Percentiles rank a stretch among this genome's conserved stretches.
These are phyloP conservation scores for Alternaria tenuissima DNA, from an alignment of 2,329 filamentous ascomycete species.

Conservation along the genomic window DNA sequence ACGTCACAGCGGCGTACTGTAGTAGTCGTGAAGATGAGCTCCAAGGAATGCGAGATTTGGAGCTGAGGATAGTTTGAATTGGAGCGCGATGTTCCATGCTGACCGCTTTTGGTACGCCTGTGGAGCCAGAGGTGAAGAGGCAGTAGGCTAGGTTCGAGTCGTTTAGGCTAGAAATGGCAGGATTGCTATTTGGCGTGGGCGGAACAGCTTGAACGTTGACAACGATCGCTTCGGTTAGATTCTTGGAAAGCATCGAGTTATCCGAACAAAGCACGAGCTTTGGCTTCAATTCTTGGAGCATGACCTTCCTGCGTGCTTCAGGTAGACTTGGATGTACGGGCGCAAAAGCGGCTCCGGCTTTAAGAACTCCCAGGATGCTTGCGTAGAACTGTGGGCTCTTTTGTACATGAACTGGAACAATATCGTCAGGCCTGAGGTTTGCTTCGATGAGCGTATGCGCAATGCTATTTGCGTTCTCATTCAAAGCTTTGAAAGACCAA, in stretches of 20 bases:
- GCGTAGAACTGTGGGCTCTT: constrained; percentile 50
- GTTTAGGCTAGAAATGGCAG: constrained; percentile 33
- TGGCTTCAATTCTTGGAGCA: constrained; percentile 46
- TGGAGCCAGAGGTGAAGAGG: constrained; percentile 56
- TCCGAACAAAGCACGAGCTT: constrained; percentile 38
- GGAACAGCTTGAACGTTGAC: constrained; percentile 29
- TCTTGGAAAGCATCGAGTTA: not conserved
- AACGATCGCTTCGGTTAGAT: constrained; percentile 7
- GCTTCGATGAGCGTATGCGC: constrained; percentile 39
- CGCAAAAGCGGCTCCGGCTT: constrained; percentile 50
- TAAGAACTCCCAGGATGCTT: constrained; percentile 51
- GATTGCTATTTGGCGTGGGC: constrained; percentile 28
- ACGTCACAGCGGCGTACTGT: constrained; percentile 55
- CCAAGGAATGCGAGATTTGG: constrained; percentile 52
- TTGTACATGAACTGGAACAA: constrained; percentile 46
- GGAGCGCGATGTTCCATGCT: constrained; percentile 53
- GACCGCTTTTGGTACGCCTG: constrained; percentile 55
- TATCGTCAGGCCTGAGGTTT: constrained; percentile 39
- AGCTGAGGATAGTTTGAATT: constrained; percentile 53
- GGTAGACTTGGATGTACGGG: constrained; percentile 49
- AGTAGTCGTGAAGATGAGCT: constrained; percentile 48
- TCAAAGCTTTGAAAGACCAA: constrained; percentile 47
- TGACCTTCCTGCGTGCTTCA: constrained; percentile 44
- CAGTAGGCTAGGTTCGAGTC: constrained; percentile 51
- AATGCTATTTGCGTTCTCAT: constrained; percentile 44